phyloP scores from a whole-genome alignment of 1,139 yeast genomes.

The Scheffersomyces illinoinensis region DNA sequence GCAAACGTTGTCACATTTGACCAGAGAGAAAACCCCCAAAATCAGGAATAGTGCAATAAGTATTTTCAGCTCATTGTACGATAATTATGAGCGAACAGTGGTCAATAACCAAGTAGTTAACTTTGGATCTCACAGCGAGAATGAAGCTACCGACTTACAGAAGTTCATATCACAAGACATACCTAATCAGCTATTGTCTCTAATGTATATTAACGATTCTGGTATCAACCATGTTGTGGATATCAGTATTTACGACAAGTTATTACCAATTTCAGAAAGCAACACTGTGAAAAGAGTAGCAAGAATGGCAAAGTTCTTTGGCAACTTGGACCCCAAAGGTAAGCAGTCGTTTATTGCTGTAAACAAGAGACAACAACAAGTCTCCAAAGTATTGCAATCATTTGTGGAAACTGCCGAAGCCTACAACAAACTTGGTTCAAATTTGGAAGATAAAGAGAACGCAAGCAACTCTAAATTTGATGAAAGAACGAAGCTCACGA shows the following conservation, averaged over 20 bases:
- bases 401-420: constrained; percentile 37
- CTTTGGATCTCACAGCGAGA: constrained; percentile 28
- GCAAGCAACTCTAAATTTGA: constrained; percentile 24
- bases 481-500: constrained; percentile 11
- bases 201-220: constrained; percentile 74
- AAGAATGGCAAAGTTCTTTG: constrained; percentile 52
- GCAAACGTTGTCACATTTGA: constrained; percentile 57
- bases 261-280: constrained; percentile 57
- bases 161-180: constrained; percentile 41
- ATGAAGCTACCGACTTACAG: constrained; percentile 41
- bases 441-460: constrained; percentile 38
- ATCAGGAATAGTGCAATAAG: constrained; percentile 66
- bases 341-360: constrained; percentile 68
- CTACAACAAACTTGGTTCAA: constrained; percentile 27
- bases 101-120: constrained; percentile 21
- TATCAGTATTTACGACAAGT: constrained; percentile 53
- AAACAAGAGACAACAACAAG: constrained; percentile 64
- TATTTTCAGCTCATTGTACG: constrained; percentile 57
- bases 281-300: constrained; percentile 48
- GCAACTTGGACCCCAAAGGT: constrained; percentile 56
- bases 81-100: constrained; percentile 26
- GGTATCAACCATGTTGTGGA: constrained; percentile 73
- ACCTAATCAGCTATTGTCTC: constrained; percentile 66
- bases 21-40: constrained; percentile 66
- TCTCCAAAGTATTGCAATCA: constrained; percentile 42